Evolutionary conservation across 2,329 filamentous ascomycete species (phyloP).

Genomic region (Hypoxylon sp.): DNA sequence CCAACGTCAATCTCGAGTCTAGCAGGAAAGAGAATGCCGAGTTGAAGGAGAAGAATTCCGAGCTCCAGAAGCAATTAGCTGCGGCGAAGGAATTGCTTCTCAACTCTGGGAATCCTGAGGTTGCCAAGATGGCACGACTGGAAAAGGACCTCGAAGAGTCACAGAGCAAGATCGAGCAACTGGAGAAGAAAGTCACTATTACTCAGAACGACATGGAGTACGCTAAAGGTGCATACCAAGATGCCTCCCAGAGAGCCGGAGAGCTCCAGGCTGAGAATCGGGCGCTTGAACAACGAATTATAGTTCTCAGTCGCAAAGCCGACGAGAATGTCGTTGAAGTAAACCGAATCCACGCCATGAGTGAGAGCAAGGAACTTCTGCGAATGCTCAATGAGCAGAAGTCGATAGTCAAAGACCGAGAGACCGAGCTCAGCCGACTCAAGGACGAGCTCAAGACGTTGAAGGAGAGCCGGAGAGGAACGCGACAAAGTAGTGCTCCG

Average conservation of each 20-base stretch:
- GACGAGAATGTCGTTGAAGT: conserved; percentile 63
- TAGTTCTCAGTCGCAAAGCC: conserved; percentile 60
- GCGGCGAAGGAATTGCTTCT: conserved; percentile 55
- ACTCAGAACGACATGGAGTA: conserved; percentile 69
- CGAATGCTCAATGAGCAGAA: conserved; percentile 60
- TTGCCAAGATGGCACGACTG: conserved; percentile 59
- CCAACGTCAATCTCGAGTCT: conserved; percentile 56
- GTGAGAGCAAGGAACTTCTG: conserved; percentile 55
- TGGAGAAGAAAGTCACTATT: conserved; percentile 58
- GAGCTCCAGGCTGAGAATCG: conserved; percentile 63
- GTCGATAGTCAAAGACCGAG: conserved; percentile 63
- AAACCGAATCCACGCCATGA: conserved; percentile 62
- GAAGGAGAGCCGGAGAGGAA: conserved; percentile 68
- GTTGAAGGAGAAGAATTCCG: conserved; percentile 57
- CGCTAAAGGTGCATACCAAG: conserved; percentile 71
- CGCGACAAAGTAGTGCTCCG: conserved; percentile 69
- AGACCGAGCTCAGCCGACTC: conserved; percentile 64
- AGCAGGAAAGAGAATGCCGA: conserved; percentile 57
- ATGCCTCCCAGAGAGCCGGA: conserved; percentile 65
- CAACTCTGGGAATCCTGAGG: conserved; percentile 57
- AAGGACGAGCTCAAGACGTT: conserved; percentile 65
- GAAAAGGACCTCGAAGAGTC: conserved; percentile 59
- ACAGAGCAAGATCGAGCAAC: conserved; percentile 56
- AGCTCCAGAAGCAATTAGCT: conserved; percentile 57
- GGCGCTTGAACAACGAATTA: conserved; percentile 60